phyloP scores from a whole-genome alignment of 768 basidiomycete genomes.

The Suillus discolor region DNA sequence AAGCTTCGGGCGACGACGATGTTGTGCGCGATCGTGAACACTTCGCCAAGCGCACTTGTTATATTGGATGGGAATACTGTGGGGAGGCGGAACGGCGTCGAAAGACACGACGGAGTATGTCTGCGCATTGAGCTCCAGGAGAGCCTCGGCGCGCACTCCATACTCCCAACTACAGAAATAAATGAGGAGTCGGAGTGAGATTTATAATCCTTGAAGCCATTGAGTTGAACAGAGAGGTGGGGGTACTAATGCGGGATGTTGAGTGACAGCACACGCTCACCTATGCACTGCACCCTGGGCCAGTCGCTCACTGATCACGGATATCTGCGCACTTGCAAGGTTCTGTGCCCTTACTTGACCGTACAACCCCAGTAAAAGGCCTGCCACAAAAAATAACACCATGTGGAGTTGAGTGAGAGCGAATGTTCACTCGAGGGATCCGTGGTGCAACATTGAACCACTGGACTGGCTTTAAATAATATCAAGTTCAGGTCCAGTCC shows the following conservation, averaged over 20 bases:
- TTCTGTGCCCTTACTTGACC: conserved; percentile 31
- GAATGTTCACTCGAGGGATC: not conserved
- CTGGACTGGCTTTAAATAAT: conserved; percentile 11
- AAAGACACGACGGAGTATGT: conserved; percentile 47
- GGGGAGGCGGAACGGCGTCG: conserved; percentile 28
- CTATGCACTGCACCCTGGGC: conserved; percentile 45
- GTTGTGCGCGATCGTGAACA: conserved; percentile 54
- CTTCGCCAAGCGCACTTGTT: conserved; percentile 46
- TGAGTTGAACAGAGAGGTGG: not conserved
- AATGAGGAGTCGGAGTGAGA: not conserved
- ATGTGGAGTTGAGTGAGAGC: not conserved
- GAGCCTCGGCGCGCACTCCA: conserved; percentile 51
- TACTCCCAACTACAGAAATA: conserved; percentile 49
- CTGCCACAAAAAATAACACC: conserved; percentile 9
- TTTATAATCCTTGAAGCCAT: not conserved
- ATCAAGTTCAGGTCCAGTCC: not conserved
- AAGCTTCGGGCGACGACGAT: conserved; percentile 50
- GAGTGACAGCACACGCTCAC: conserved; percentile 23
- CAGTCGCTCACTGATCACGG: conserved; percentile 38
- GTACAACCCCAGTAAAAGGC: conserved; percentile 2
- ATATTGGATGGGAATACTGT: conserved; percentile 20
- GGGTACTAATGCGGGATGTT: not conserved
- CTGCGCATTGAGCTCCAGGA: conserved; percentile 51
- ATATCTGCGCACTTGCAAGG: conserved; percentile 38
- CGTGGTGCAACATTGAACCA: not conserved